Evolutionary conservation across 176 grass and related monocot genomes (phyloP).

Genomic region (Juncus effusus): DNA sequence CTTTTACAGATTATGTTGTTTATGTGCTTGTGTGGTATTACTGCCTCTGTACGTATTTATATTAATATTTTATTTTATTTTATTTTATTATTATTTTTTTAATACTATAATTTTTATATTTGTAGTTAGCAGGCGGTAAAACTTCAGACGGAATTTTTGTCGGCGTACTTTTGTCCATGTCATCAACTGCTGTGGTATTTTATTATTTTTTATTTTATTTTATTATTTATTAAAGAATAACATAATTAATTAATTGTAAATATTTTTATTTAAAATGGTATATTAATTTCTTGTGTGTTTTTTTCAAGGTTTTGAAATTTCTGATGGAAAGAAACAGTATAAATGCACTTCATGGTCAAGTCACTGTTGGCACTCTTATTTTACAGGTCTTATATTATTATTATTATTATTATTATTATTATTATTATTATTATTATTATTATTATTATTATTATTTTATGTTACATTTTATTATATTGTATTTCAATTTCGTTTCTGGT

Average conservation of each 20-base stretch:
- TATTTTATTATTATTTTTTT: slow-evolving; percentile 7
- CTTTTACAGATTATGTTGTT: slow-evolving; percentile 93
- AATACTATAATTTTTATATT: slow-evolving; percentile 17
- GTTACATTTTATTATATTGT: background rate
- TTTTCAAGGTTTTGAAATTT: slow-evolving; percentile 83
- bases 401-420: slow-evolving; percentile 13
- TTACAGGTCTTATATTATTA: slow-evolving; percentile 73
- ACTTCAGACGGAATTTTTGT: slow-evolving; percentile 94
- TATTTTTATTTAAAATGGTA: no score
- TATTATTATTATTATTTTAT: slow-evolving; percentile 1
- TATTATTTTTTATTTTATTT: slow-evolving; percentile 3
- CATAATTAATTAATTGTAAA: no score
- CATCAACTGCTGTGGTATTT: slow-evolving; percentile 93
- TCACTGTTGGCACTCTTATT: slow-evolving; percentile 94
- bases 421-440: slow-evolving; percentile 12
- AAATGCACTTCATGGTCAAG: slow-evolving; percentile 93
- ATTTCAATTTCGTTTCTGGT: slow-evolving; percentile 16
- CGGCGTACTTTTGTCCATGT: slow-evolving; percentile 97
- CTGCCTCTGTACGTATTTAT: slow-evolving; percentile 64
- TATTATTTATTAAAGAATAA: no score
- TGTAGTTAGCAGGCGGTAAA: slow-evolving; percentile 92
- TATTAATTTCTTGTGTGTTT: no score
- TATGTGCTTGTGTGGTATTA: slow-evolving; percentile 97
- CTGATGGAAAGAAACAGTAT: slow-evolving; percentile 98
- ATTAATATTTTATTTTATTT: slow-evolving; percentile 22